Conservation (phyloP, 192 early-diverging fungal genomes). For the Oehlia diaphana region DNA sequence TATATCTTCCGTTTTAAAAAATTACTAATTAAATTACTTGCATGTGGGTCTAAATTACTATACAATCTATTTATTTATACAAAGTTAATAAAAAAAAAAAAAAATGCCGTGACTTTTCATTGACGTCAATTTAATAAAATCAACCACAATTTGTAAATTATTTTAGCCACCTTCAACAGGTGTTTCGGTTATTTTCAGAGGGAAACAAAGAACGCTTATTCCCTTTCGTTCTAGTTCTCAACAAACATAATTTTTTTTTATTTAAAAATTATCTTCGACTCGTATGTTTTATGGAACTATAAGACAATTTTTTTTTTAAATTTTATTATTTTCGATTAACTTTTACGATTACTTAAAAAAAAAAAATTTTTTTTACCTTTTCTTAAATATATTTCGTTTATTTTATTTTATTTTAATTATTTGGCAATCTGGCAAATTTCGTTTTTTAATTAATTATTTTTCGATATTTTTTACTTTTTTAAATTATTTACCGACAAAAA, state of each 20-base stretch:
- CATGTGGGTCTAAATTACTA: not conserved
- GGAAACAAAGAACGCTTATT: not conserved
- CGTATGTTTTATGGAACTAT: too few relatives aligned
- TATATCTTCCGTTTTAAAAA: not conserved
- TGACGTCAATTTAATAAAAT: slow-evolving; percentile 6
- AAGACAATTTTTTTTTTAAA: too few relatives aligned
- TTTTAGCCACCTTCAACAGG: not conserved
- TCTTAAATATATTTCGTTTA: not conserved
- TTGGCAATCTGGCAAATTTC: slow-evolving; percentile 5
- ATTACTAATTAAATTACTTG: slow-evolving; percentile 4
- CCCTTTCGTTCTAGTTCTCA: not conserved
- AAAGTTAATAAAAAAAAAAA: not conserved
- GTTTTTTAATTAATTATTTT: not conserved
- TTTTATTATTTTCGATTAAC: too few relatives aligned
- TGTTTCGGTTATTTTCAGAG: slow-evolving; percentile 17
- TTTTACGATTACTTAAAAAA: not conserved
- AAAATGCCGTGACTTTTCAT: not conserved
- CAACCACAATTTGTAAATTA: not conserved
- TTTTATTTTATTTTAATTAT: not conserved
- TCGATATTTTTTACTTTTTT: not conserved
- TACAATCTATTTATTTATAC: not conserved
- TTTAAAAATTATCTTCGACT: not conserved
- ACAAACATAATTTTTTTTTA: not conserved
- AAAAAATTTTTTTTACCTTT: slow-evolving; percentile 1
- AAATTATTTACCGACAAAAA: slow-evolving; percentile 3